phyloP scores from a whole-genome alignment of 225 moss, liverwort and hornwort genomes.

The Bryum argenteum region DNA sequence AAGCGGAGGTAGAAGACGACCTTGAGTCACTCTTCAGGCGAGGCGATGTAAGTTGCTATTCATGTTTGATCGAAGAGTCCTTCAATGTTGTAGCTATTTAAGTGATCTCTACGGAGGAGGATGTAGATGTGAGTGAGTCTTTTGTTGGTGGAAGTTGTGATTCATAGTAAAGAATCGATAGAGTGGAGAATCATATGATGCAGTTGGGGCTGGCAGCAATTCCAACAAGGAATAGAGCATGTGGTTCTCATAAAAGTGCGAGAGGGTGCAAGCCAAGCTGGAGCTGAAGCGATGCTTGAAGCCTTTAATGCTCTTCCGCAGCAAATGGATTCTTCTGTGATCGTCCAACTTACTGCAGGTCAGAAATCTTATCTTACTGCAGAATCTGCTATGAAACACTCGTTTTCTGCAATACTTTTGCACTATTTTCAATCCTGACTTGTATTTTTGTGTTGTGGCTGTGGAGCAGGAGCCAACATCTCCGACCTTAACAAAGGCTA shows the following conservation, averaged over 20 bases:
- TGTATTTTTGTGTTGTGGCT: not conserved
- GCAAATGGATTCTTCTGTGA: constrained; percentile 61
- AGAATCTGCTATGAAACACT: not conserved
- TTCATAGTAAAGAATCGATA: constrained; percentile 36
- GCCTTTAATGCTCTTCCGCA: constrained; percentile 59
- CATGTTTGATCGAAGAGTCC: not conserved
- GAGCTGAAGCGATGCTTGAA: constrained; percentile 60
- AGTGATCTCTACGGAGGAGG: not conserved
- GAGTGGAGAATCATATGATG: constrained; percentile 58
- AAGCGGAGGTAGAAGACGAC: constrained; percentile 82
- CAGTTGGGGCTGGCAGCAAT: constrained; percentile 69
- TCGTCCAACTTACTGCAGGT: constrained; percentile 89
- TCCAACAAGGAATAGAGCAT: constrained; percentile 89
- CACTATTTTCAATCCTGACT: not conserved
- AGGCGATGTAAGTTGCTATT: constrained; percentile 73
- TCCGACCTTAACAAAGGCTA: constrained; percentile 47
- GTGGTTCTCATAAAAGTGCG: constrained; percentile 75
- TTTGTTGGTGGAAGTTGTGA: constrained; percentile 7
- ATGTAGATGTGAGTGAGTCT: not conserved
- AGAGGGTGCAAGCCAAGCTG: constrained; percentile 61
- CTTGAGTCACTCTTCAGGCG: constrained; percentile 86
- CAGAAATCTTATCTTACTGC: constrained; percentile 15
- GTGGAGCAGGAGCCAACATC: constrained; percentile 60
- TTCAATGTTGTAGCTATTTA: too few relatives aligned
- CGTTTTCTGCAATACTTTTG: too few relatives aligned